These are phyloP conservation scores for Corylus avellana DNA, from an alignment of 306 rosid species.

Conservation along the genomic window DNA sequence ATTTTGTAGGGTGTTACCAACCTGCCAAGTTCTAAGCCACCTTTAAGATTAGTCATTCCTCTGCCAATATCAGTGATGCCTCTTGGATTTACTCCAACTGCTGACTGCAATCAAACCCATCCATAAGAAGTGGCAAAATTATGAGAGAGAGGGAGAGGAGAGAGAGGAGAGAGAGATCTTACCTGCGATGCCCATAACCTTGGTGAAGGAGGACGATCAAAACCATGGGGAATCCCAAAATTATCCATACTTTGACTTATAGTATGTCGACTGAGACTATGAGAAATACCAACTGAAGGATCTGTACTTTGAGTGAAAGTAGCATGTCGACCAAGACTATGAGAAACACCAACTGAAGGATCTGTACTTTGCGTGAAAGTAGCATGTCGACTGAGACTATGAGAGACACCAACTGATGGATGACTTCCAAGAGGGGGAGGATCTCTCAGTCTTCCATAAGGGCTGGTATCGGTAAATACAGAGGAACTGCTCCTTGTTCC, in stretches of 20 bases:
- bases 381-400: slow-evolving; percentile 43
- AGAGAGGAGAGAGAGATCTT: slow-evolving; percentile 27
- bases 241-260: slow-evolving; percentile 63
- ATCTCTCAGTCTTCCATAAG: slow-evolving; percentile 66
- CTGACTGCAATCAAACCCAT: slow-evolving; percentile 49
- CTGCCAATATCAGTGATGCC: slow-evolving; percentile 55
- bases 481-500: slow-evolving; percentile 61
- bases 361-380: slow-evolving; percentile 1
- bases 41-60: slow-evolving; percentile 61
- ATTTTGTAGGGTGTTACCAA: slow-evolving; percentile 37
- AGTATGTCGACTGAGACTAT: slow-evolving; percentile 44
- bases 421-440: slow-evolving; percentile 47
- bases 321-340: slow-evolving; percentile 42
- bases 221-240: slow-evolving; percentile 51
- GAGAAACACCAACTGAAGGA: slow-evolving; percentile 44
- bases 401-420: slow-evolving; percentile 44
- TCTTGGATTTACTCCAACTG: slow-evolving; percentile 60
- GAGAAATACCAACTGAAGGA: slow-evolving; percentile 44
- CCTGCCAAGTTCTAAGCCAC: slow-evolving; percentile 86
- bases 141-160: slow-evolving; percentile 8
- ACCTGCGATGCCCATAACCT: slow-evolving; percentile 73
- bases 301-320: neutral
- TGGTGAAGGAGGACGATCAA: slow-evolving; percentile 72
- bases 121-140: slow-evolving; percentile 14
- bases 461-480: slow-evolving; percentile 54